Evolutionary conservation across 805 yeast species (phyloP).

Genomic region (Sugiyamaella smithiae): DNA sequence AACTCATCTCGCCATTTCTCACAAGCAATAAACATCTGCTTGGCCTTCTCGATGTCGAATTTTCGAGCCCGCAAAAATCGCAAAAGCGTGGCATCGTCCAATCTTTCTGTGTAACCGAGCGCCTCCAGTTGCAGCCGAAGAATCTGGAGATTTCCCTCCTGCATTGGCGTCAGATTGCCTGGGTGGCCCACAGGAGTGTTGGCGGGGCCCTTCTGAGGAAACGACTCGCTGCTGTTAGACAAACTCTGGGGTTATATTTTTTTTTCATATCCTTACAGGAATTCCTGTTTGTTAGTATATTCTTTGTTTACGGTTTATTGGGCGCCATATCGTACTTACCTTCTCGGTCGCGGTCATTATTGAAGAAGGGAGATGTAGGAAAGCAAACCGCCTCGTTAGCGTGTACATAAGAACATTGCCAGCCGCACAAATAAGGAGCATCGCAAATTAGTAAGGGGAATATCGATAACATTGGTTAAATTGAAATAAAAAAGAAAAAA

Average conservation of each 20-base stretch:
- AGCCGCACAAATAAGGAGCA: neutral
- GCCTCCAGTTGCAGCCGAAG: conserved; percentile 57
- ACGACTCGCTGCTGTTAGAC: conserved; percentile 44
- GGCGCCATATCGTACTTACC: conserved; percentile 9
- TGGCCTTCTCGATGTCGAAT: conserved; percentile 78
- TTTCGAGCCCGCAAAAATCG: conserved; percentile 94
- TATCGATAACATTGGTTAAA: no score
- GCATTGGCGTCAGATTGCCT: conserved; percentile 71
- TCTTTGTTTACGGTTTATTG: no score
- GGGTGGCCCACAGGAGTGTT: conserved; percentile 72
- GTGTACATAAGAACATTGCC: neutral
- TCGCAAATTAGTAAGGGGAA: no score
- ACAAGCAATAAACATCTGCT: conserved; percentile 78
- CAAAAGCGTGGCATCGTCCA: conserved; percentile 78
- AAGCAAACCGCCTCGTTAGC: neutral
- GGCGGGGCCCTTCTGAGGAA: conserved; percentile 66
- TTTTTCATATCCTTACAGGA: conserved; percentile 14
- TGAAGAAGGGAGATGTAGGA: neutral
- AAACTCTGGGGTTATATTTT: neutral
- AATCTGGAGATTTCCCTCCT: conserved; percentile 55
- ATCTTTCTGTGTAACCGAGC: conserved; percentile 68
- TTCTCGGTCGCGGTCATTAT: conserved; percentile 10
- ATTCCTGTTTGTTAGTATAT: conserved; percentile 12
- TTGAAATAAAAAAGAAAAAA: neutral
- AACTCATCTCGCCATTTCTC: conserved; percentile 89